Percentiles rank a stretch among this genome's conserved stretches.
Conservation (phyloP, 169 alveolate genomes). For the Perkinsus olseni region DNA sequence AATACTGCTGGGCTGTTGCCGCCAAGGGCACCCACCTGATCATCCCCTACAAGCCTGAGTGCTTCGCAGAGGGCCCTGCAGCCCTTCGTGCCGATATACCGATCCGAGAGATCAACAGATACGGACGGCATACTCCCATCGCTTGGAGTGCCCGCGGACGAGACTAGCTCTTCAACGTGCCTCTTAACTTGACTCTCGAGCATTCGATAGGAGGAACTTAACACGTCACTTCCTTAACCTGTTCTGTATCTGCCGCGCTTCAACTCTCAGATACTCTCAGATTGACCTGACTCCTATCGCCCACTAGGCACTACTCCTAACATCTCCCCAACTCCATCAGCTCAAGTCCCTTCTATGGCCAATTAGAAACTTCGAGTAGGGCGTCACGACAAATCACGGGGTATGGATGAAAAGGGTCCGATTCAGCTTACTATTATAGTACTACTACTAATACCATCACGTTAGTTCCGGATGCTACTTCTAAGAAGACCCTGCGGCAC, state of each 20-base stretch:
- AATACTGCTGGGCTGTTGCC: neutral
- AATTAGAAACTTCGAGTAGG: too few species aligned
- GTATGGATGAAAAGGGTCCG: too few species aligned
- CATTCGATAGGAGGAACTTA: neutral
- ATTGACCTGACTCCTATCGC: too few species aligned
- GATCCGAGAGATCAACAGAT: neutral
- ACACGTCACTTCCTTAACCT: too few species aligned
- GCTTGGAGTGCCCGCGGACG: neutral
- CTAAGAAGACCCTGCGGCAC: neutral
- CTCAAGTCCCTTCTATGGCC: too few species aligned
- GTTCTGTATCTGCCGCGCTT: too few species aligned
- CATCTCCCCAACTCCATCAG: too few species aligned
- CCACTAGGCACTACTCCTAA: too few species aligned
- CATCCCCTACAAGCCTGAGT: neutral
- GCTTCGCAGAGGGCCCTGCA: neutral
- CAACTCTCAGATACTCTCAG: too few species aligned
- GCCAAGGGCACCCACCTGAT: neutral
- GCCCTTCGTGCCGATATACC: neutral
- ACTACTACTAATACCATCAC: too few species aligned
- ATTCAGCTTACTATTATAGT: too few species aligned
- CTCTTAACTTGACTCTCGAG: neutral
- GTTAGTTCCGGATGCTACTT: neutral
- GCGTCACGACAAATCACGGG: too few species aligned
- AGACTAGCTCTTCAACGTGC: neutral
- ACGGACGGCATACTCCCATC: neutral